Evolutionary conservation across 495 filamentous ascomycete species (phyloP).

Genomic region (Lophium mytilinum): DNA sequence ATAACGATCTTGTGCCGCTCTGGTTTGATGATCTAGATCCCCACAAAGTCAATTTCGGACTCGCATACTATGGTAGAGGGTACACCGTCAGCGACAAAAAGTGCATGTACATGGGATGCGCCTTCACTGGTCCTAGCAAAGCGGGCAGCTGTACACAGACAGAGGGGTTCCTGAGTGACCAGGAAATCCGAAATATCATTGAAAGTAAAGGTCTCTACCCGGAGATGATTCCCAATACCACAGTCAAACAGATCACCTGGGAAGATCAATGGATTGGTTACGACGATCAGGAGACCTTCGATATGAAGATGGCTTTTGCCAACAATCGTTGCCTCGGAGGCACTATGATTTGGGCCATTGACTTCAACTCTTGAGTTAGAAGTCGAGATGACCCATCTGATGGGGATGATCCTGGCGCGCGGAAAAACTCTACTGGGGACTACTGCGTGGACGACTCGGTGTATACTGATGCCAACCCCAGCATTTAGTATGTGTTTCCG

Average conservation of each 20-base stretch:
- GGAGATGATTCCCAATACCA: slow-evolving; percentile 2
- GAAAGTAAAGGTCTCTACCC: slow-evolving; percentile 28
- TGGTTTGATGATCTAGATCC: slow-evolving; percentile 35
- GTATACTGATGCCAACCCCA: no score
- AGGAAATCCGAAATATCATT: slow-evolving; percentile 2
- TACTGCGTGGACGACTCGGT: no score
- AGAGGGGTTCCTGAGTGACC: slow-evolving; percentile 1
- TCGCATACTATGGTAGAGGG: slow-evolving; percentile 38
- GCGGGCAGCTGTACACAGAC: slow-evolving; percentile 5
- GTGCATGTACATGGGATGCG: slow-evolving; percentile 20
- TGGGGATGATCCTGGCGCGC: no score
- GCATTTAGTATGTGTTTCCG: no score
- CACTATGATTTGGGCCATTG: slow-evolving; percentile 34
- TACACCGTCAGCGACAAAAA: slow-evolving; percentile 34
- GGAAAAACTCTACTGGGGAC: no score
- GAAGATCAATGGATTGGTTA: slow-evolving; percentile 35
- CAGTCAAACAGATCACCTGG: slow-evolving; percentile 17
- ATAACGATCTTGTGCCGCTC: slow-evolving; percentile 28
- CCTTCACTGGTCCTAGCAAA: neutral
- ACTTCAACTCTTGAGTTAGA: slow-evolving; percentile 21
- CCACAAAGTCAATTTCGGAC: slow-evolving; percentile 35
- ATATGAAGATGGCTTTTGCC: slow-evolving; percentile 22
- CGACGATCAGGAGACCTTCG: slow-evolving; percentile 27
- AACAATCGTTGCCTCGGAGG: slow-evolving; percentile 30
- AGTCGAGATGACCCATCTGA: neutral